A percentile compares a stretch with the other conserved stretches of the same genome.
These are phyloP conservation scores for Porogramme epimiltina DNA, from an alignment of 1,284 basidiomycete species.

Conservation along the genomic window DNA sequence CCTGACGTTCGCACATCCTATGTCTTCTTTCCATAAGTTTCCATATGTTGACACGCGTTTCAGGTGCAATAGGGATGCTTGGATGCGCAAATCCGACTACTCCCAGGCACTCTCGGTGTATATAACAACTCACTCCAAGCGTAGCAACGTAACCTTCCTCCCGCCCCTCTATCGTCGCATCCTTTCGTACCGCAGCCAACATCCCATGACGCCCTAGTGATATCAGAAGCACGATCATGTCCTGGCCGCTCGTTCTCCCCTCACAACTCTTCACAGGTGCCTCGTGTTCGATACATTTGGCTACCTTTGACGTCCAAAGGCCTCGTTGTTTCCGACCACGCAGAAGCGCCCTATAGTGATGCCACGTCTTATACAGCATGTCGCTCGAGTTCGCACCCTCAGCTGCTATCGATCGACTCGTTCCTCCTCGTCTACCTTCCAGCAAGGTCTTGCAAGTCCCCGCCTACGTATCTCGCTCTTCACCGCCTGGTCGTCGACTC, in stretches of 20 bases:
- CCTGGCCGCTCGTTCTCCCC: conserved; percentile 7
- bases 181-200: neutral
- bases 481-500: no score
- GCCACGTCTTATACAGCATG: conserved; percentile 21
- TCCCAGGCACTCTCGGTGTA: no score
- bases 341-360: conserved; percentile 12
- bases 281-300: conserved; percentile 18
- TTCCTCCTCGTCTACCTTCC: no score
- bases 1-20: neutral
- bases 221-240: conserved; percentile 15
- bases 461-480: no score
- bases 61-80: neutral
- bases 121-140: neutral
- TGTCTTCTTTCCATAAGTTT: neutral
- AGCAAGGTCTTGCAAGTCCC: no score
- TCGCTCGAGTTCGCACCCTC: conserved; percentile 3
- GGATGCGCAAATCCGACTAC: neutral
- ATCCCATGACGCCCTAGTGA: no score
- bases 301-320: conserved; percentile 6
- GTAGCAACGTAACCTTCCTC: neutral
- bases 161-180: conserved; percentile 3
- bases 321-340: conserved; percentile 14
- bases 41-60: no score
- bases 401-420: neutral
- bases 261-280: conserved; percentile 13